Evolutionary conservation across 768 basidiomycete genomes (phyloP), one percentile per base, ranked within the genome.

Genomic region (Hysterangium stoloniferum): DNA sequence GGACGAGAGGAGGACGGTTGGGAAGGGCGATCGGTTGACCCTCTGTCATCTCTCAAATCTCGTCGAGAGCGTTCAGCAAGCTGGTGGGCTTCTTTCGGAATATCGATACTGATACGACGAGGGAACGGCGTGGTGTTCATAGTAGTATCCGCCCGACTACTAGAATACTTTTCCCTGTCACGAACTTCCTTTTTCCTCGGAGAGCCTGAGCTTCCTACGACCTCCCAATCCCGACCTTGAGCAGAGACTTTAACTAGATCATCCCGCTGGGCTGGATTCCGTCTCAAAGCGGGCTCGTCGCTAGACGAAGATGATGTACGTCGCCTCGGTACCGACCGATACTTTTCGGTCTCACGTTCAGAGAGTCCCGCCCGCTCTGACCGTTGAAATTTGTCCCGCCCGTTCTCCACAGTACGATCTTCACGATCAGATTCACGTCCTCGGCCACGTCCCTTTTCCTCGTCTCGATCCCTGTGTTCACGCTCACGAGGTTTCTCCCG

Each of bases 161-260:
- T n/a, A n/a, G n/a, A n/a, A n/a, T n/a, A n/a, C 22, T 24, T 31
- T 19, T 28, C n/a, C n/a, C 31, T 27, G 11, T 28, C 28, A 8
- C 28, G 4, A 19, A 6, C 8, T 29, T 17, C 13, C 17, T 31
- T 27, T 4, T 32, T 17, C 31, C 29, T 29, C 33, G 15, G 29
- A 20, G 38, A 11, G 11, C 38, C 12, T 41, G 38, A 41, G 8
- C 28, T 12, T 28, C 33, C 28, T 12, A 45, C 13, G 20, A 45
- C 29, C 20, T 45, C 44, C 44, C 44, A 45, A 33, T 45, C 44
- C 19, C 33, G 15, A 45, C 44, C 44, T n/a, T 29, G 25, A 6
- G 44, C 44, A 31, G 44, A 45, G 19, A 45, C 19, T 45, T 45
- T 27, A 4, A 45, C 9, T n/a, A 45, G 44, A 17, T 28, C 44